These are phyloP conservation scores for Colletotrichum sp. DNA, from an alignment of 2,329 filamentous ascomycete species.

Conservation along the genomic window DNA sequence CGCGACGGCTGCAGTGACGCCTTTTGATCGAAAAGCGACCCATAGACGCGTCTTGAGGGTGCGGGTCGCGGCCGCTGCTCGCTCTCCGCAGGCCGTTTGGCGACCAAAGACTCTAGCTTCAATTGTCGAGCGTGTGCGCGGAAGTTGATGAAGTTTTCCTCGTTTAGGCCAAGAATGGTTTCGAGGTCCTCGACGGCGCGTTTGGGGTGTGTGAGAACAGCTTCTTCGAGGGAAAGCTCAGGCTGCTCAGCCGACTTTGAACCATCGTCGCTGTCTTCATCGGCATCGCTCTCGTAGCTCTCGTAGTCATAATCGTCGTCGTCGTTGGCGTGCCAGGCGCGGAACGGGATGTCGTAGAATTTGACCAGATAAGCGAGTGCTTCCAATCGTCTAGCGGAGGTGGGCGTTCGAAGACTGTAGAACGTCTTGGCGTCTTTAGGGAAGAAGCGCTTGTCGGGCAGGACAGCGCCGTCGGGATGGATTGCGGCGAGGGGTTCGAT, in stretches of 20 bases:
- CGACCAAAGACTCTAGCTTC: not conserved
- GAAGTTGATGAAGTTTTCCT: not conserved
- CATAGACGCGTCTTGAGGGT: not conserved
- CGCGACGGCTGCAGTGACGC: not conserved
- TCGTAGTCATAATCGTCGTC: not conserved
- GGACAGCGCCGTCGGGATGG: not conserved
- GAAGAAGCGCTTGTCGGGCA: not conserved
- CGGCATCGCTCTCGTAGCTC: not conserved
- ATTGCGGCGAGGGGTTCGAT: not conserved
- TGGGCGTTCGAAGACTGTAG: not conserved
- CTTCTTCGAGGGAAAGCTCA: not conserved
- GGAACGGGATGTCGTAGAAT: not conserved
- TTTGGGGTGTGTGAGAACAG: not conserved
- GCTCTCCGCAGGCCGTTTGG: not conserved
- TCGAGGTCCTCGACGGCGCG: not conserved
- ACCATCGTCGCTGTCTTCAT: not conserved
- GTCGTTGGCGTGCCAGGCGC: not conserved
- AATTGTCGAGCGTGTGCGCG: not conserved
- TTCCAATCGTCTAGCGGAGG: not conserved
- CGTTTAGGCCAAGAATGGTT: not conserved
- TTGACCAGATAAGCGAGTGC: not conserved
- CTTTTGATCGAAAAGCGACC: not conserved
- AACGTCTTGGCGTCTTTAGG: not conserved
- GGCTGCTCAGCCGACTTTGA: not conserved
- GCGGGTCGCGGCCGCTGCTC: not conserved